Base-by-base conservation (phyloP, 805 yeast species). In the Sugiyamaella smithiae region DNA sequence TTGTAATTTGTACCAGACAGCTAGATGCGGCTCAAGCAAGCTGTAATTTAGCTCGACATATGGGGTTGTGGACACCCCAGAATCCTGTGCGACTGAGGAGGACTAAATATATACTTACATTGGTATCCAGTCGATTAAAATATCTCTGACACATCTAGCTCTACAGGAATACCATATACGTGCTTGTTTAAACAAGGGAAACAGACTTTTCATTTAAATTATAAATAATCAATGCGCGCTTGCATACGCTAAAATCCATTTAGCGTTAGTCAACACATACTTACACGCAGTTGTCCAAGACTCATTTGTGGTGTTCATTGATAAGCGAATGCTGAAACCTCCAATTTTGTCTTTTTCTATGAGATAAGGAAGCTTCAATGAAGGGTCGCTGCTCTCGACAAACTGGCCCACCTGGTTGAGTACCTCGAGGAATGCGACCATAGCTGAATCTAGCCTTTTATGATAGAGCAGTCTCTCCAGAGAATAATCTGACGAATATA, bases 221-320 rank as follows among this genome's bases (percentile, higher is more conserved):
- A n/a, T n/a, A n/a, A n/a, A n/a, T n/a, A n/a, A n/a, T n/a, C n/a
- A n/a, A n/a, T n/a, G 36, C 12, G 55, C 52, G 51, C 83, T 75
- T 2, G 88, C 79, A 61, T 82, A 88, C 3, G 90, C 84, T 48
- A 90, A 67, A 5, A 91, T 74, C 96, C 96, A 91, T 61, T 88
- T 88, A 25, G 81, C 73, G 59, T 91, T 80, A 0, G 93, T 86
- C 42, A 90, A 68, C 9, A 91, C 70, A 60, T 81, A 85, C 58
- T 85, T 84, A 67, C 96, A 89, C 0, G 95, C 91, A 22, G 84
- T 78, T 0, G 97, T 88, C 98, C 98, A 90, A 53, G 85, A 88
- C 40, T 80, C 80, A 62, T 83, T 84, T 0, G 84, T 77, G 2
- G 75, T 67, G 50, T 75, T 71, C 2, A 86, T 76, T 1, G 86